Evolutionary conservation across 2,329 filamentous ascomycete species (phyloP), one percentile per base, ranked within the genome.

Genomic region (Biscogniauxia marginata): DNA sequence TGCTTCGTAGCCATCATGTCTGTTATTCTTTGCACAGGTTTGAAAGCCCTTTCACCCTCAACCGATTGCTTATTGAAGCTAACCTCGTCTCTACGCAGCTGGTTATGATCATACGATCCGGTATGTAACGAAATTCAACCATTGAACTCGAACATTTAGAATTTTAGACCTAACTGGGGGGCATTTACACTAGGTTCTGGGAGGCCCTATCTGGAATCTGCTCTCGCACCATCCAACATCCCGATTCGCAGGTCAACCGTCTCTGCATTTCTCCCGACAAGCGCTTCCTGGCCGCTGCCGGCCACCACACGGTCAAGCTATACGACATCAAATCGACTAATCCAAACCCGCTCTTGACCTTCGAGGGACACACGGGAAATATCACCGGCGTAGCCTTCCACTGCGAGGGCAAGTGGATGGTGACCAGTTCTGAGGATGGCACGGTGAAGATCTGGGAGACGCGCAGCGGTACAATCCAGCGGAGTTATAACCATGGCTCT

Each of bases 261-360:
- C 87, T 99, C 49, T 98, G 93, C 75, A 99, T 99, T 70, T 97
- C 95, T 11, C 95, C 95, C 61, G 95, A 99, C 78, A 99, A 99
- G 77, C 90, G 93, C 61, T 97, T 89, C 74, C 88, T 98, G 53
- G 93, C 93, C 30, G 93, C 91, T n/a, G 83, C 84, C 7, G 83
- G 84, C 65, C 83, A 88, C 71, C 84, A 93, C 73, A 92, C 90
- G 51, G 91, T 99, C 70, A 98, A 98, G 77, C 89, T 99, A 56
- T 99, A 96, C 79, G 95, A 99, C 70, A 96, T 98, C 79, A 96
- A 96, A 71, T 96, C 92, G 16, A 93, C 91, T n/a, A 98, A 98
- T 68, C 93, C 95, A 2, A 95, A 93, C 63, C 89, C 95, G 1
- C 82, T 98, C 21, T 85, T 98, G 68, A 93, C 89, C 19, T 98